Base-by-base conservation (phyloP, 352 stramenopile species). In the Phytophthora syringae region DNA sequence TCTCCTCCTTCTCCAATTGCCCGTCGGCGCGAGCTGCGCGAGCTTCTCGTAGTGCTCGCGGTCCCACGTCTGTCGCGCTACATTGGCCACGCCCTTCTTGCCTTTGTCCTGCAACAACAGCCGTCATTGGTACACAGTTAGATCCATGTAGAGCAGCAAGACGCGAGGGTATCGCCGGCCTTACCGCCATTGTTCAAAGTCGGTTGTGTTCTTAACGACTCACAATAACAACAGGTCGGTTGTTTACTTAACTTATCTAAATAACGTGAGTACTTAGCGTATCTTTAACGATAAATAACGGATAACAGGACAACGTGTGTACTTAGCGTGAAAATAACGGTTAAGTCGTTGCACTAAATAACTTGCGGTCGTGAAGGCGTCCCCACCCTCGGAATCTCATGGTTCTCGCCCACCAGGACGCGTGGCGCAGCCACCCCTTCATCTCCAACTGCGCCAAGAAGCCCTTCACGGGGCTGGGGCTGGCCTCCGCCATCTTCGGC, bases 401-500 rank as follows among this genome's bases (percentile, higher is more conserved):
- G 87, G 87, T 95, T 80, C 80, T 95, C 73, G 79, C 84, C 21
- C 80, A 91, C 57, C 87, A 95, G 76, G 87, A 95, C 84, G 87
- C 87, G 53, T 95, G 87, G 87, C 75, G 87, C 61, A 94, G 89
- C 84, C 87, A 95, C 74, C 87, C 87, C 25, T 95, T 95, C 80
- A 88, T 95, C 72, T 55, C 66, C 39, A 77, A 78, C 62, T 94
- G 85, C 74, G 79, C 67, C 64, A 95, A 93, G 84, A 95, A 95
- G 79, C 87, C 87, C 18, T 88, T 95, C 63, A 88, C 87, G 22
- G 87, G 87, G 13, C 61, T 95, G 34, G 87, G 85, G 42, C 80
- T 85, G 55, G 87, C 85, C 25, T 82, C 85, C 32, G 82, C 74
- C 43, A 90, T 95, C 72, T 95, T 95, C 65, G 67, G 82, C 59